phyloP scores from a whole-genome alignment of 176 grass and related monocot species.

The Carex cristatella region DNA sequence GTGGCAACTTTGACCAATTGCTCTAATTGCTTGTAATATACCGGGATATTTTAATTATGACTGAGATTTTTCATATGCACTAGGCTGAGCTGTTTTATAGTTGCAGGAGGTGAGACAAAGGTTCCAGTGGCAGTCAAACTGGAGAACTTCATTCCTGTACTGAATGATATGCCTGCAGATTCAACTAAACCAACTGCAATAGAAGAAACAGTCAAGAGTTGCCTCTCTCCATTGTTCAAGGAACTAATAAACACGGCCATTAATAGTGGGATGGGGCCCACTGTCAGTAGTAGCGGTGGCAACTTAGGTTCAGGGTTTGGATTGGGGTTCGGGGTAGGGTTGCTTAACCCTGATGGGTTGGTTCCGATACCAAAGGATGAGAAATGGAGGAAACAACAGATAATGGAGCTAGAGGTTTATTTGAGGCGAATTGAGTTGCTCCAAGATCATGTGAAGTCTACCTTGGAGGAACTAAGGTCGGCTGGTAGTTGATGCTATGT shows the following conservation, averaged over 20 bases:
- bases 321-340: conserved; percentile 31
- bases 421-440: conserved; percentile 73
- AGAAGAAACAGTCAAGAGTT: conserved; percentile 46
- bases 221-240: conserved; percentile 65
- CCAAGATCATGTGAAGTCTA: conserved; percentile 47
- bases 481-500: conserved; percentile 21
- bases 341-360: conserved; percentile 11
- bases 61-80: background rate
- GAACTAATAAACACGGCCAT: conserved; percentile 54
- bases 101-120: background rate
- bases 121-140: conserved; percentile 24
- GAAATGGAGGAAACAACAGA: conserved; percentile 76
- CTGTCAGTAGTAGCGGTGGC: background rate
- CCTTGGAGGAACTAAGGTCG: conserved; percentile 53
- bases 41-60: background rate
- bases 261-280: conserved; percentile 22
- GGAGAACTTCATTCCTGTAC: conserved; percentile 29
- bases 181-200: conserved; percentile 20
- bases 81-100: background rate
- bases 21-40: background rate
- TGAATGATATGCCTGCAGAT: background rate
- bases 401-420: conserved; percentile 84
- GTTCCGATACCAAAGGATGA: conserved; percentile 30
- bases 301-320: conserved; percentile 28
- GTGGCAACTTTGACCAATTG: background rate